Base-by-base conservation (phyloP, 192 early-diverging fungal species). In the Coemansia sp. region DNA sequence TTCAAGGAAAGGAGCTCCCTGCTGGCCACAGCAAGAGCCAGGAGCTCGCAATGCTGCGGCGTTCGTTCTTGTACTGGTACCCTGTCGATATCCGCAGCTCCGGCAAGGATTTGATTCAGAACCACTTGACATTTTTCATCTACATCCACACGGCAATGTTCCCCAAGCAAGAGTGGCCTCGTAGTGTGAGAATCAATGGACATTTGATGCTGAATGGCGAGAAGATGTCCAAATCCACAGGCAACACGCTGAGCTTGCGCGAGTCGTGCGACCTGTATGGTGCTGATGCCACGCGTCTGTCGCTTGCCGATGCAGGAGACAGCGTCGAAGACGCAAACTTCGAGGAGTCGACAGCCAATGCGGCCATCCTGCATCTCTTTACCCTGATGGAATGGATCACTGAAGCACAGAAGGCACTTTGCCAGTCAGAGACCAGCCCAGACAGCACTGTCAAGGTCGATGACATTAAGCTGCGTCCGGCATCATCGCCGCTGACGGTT, bases 171-270 rank as follows among this genome's bases (percentile, higher is more conserved):
- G 77, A 89, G 46, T 99, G 97, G 97, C 97, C 97, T 5, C 79
- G 78, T 33, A 80, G 76, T 52, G 78, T 97, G 41, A 91, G 94
- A 21, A 81, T 82, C 55, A 99, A 99, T 80, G 95, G 97, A 33
- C 94, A 97, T 63, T 80, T 99, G 78, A 81, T 95, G 74, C 73
- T 99, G 52, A 97, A 99, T 76, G 73, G 84, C 33, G 89, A 92
- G 30, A 99, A 99, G 84, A 99, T 99, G 97, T 85, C 90, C 59
- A 99, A 99, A 76, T 92, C 89, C 15, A 95, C 91, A 6, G 97
- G 97, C 39, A 99, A 97, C 83, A 95, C 93, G 63, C 74, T 98
- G 77, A 95, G 87, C 39, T 68, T 95, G 53, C 61, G 71, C 49
- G 87, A 96, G 50, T 85, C 89, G 13, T 71, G 91, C 36, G 82